Percentiles rank a stretch among this genome's conserved stretches.
Evolutionary conservation across 2,329 filamentous ascomycete species (phyloP).

Genomic region (Claviceps citrina): DNA sequence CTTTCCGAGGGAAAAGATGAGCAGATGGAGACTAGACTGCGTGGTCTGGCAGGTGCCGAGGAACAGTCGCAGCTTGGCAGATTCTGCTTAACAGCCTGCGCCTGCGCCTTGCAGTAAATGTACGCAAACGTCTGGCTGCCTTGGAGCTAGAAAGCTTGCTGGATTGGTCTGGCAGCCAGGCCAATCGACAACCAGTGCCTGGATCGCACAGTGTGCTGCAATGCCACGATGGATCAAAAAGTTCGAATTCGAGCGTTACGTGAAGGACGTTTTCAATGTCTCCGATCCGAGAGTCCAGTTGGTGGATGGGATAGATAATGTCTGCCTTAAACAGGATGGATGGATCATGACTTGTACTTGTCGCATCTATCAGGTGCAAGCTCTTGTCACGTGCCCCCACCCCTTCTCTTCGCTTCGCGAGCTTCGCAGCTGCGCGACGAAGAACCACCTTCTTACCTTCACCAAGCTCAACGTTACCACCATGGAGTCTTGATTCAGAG

Average conservation of each 20-base stretch:
- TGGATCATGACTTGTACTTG: neutral
- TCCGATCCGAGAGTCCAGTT: neutral
- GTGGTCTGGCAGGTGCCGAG: neutral
- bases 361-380: neutral
- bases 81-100: neutral
- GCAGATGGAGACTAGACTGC: neutral
- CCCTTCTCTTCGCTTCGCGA: neutral
- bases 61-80: neutral
- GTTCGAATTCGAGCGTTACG: neutral
- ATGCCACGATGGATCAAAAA: too few species aligned
- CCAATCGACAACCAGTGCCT: neutral
- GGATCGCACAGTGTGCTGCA: neutral
- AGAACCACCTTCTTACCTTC: too few species aligned
- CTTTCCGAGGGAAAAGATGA: neutral
- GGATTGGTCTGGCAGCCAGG: neutral
- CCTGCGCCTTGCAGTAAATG: neutral
- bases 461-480: too few species aligned
- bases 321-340: neutral
- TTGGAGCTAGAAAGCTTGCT: neutral
- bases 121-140: conserved; percentile 2
- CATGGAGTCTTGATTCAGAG: too few species aligned
- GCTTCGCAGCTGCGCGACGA: too few species aligned
- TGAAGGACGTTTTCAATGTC: neutral
- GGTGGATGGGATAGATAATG: neutral
- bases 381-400: neutral